Evolutionary conservation across 108 stramenopile species (phyloP).

Genomic region (Cyclotella cryptica): DNA sequence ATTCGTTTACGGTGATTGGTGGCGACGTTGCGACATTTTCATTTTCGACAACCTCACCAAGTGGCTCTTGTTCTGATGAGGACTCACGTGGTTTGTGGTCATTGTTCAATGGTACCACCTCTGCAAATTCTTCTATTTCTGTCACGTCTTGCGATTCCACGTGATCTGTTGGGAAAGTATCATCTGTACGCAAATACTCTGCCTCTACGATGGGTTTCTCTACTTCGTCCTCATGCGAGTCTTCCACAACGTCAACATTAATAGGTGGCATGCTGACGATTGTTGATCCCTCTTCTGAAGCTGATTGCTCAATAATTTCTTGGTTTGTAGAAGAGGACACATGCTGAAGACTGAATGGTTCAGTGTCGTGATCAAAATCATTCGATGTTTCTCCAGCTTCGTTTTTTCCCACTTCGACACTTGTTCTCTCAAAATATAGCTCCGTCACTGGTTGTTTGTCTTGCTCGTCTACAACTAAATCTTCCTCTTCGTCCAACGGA

Average conservation of each 20-base stretch:
- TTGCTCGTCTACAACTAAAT: not conserved
- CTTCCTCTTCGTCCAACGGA: slow-evolving; percentile 29
- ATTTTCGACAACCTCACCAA: not conserved
- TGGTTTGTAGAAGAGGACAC: not conserved
- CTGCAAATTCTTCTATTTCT: not conserved
- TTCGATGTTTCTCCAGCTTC: not conserved
- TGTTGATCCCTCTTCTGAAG: not conserved
- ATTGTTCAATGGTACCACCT: not conserved
- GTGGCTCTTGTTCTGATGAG: not conserved
- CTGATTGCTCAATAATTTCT: not conserved
- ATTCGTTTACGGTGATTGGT: not conserved
- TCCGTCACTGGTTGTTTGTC: not conserved
- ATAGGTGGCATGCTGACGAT: not conserved
- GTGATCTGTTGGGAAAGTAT: not conserved
- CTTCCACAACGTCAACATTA: not conserved
- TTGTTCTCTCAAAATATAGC: not conserved
- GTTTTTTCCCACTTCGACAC: not conserved
- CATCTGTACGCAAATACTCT: not conserved
- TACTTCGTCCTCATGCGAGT: not conserved
- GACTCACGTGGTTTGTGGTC: not conserved
- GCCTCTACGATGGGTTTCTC: not conserved
- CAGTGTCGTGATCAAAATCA: not conserved
- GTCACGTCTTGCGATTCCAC: not conserved
- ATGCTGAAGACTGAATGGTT: not conserved
- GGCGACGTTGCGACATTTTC: not conserved